Evolutionary conservation across 208 protist species (phyloP), one percentile per base, ranked within the genome.

Genomic region (Acanthamoeba sp.): DNA sequence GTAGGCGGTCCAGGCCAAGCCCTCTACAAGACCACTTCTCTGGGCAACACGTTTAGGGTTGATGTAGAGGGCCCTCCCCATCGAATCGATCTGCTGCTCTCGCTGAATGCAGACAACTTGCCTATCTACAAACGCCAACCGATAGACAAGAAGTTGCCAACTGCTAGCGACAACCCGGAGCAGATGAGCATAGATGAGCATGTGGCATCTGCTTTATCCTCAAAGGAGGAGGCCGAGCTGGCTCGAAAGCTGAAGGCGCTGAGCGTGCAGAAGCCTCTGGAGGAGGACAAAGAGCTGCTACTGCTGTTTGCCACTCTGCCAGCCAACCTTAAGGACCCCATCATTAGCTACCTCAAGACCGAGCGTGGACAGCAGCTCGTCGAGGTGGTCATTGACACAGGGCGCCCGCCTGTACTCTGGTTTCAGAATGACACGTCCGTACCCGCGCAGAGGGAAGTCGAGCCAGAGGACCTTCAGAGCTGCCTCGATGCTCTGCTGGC

Each of bases 371-470:
- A 32, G 6, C 82, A 90, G 32, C 82, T 90, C 10, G 52, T 90
- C 9, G 82, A 90, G 36, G 55, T 90, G 32, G 45, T 90, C 22
- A 69, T 90, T 7, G 82, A 90, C 52, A 48, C 22, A 7, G 82
- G 82, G 20, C 82, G 82, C 27, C 82, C 82, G 42, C 82, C 82
- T 6, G 55, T 69, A 18, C 82, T 90, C 16, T 90, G 82, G 82
- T 90, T 90, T 24, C 82, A 69, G n/a, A 32, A 90, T n/a, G 52
- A 90, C 52, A 90, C 82, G 48, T 90, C 82, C 42, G 82, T 90
- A 45, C 16, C 52, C 7, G 82, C 82, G 7, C 82, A 90, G 55
- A 34, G 55, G 50, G 52, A 90, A 12, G 82, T 90, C 7, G 29
- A 34, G 27, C 22, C 12, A 42, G 82, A 27, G 16, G 52, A 90